Evolutionary conservation across 225 moss, liverwort and hornwort genomes (phyloP), one percentile per base, ranked within the genome.

Genomic region (Bryoerythrophyllum caledonicum): DNA sequence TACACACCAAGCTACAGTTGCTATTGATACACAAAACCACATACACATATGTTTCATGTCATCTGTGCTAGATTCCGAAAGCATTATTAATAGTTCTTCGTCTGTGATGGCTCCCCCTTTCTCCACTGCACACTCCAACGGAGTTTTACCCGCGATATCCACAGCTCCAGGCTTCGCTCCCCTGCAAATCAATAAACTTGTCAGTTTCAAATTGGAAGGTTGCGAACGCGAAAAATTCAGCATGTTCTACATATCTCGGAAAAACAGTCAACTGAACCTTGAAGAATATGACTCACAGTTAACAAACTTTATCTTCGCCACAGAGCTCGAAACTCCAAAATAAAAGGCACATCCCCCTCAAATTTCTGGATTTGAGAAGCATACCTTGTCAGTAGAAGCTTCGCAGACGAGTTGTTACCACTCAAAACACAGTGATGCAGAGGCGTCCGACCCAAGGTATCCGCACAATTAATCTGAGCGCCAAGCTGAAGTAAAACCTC

Each of bases 401-500:
- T 99, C 7, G 97, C 94, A 89, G 89, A 93, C 9, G 79, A 85
- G 55, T 86, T 90, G 58, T 88, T 99, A 19, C 89, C 86, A 76
- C 82, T 69, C 10, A 86, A 41, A 70, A 93, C 83, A 80, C 89
- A 94, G 75, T 93, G 89, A 68, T 99, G 97, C 76, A 99, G 86
- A 70, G 97, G 94, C 37, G 86, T 85, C 88, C 97, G 90, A 21
- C 94, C 90, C 68, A 81, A 82, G 57, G 70, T 75, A 71, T 99
- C 97, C 26, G 81, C 76, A 64, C 75, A 80, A 71, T 91, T 91
- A 24, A 94, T 83, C 80, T 86, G 84, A 25, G 94, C 91, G 37
- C 94, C 90, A 73, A 93, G 90, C 85, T 99, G 97, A 70, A 99
- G 88, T 28, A 99, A 89, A 20, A 99, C 80, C 78, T 99, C 97